Conservation (phyloP, 805 yeast species). For the Metschnikowia reukaufii region DNA sequence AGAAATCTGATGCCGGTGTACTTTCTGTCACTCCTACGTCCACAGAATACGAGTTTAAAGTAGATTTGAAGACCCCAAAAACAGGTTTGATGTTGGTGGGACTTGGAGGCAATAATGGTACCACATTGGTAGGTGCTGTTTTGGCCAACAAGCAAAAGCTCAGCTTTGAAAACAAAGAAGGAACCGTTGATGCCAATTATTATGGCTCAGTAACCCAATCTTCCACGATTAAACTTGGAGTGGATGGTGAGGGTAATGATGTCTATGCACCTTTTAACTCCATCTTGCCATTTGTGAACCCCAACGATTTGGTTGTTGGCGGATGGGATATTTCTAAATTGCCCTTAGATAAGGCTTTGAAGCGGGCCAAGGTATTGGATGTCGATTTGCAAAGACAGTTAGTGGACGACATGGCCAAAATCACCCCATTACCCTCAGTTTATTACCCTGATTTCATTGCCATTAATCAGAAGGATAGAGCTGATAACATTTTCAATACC, state of each 20-base stretch:
- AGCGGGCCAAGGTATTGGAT: slow-evolving; percentile 84
- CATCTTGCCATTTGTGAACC: slow-evolving; percentile 82
- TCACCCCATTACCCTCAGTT: slow-evolving; percentile 76
- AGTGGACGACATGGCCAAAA: slow-evolving; percentile 56
- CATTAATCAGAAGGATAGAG: slow-evolving; percentile 88
- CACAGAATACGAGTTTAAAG: slow-evolving; percentile 79
- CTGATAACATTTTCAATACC: slow-evolving; percentile 77
- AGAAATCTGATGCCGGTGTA: slow-evolving; percentile 49
- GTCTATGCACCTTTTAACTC: slow-evolving; percentile 91
- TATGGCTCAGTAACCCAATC: slow-evolving; percentile 95
- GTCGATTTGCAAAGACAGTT: slow-evolving; percentile 78
- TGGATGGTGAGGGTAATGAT: slow-evolving; percentile 77
- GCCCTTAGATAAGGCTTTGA: slow-evolving; percentile 74
- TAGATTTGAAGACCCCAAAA: slow-evolving; percentile 78
- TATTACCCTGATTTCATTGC: slow-evolving; percentile 98
- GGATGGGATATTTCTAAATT: slow-evolving; percentile 92
- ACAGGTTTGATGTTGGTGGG: slow-evolving; percentile 91
- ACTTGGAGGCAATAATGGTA: slow-evolving; percentile 94
- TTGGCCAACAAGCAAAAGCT: slow-evolving; percentile 82
- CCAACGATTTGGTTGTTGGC: slow-evolving; percentile 84
- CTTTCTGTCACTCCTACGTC: slow-evolving; percentile 68
- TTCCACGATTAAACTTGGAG: slow-evolving; percentile 85
- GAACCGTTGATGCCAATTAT: slow-evolving; percentile 73
- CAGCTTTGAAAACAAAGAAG: slow-evolving; percentile 78
- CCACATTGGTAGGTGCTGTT: slow-evolving; percentile 82